Base-by-base conservation (phyloP, 805 yeast genomes). In the Saccharomycopsis capsularis region DNA sequence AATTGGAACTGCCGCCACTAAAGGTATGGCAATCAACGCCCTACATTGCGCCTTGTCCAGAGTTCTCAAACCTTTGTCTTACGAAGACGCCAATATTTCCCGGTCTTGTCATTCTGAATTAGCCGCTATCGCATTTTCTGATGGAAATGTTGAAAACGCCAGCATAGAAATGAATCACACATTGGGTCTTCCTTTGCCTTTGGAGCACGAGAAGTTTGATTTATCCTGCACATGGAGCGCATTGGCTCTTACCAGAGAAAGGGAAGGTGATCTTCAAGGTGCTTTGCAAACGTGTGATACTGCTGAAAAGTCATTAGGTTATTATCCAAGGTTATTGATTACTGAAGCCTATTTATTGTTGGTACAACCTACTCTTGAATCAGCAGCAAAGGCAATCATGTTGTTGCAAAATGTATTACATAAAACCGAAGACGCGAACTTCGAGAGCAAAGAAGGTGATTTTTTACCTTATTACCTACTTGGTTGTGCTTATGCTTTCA, bases 391-490 rank as follows among this genome's bases (percentile, higher is more conserved):
- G 19, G 75, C 78, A 0, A 66, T 73, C 37, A 47, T 54, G 2
- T 50, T 73, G 16, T 56, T 76, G 9, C 58, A 62, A 21, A 63
- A 63, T 25, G 66, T 68, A 15, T 57, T 68, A 3, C 50, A 44
- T 24, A 40, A 60, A 22, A 23, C 50, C 2, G 50, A 59, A 40
- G 43, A 52, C n/a, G 46, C 49, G 3, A 42, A 55, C 15, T 60
- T 57, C 13, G 60, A 62, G 3, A 51, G 55, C 34, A 60, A 56
- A 40, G 61, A 61, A 1, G 74, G 73, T 4, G 82, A 80, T 53
- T 79, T 77, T 52, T 63, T 80, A 48, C 81, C 83, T 0, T 77
- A 81, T 78, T 63, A 62, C 32, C 64, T 79, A 5, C 58, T 79
- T 35, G 81, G 83, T 2, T 68, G 68, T 48, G 81, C 81, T 0